Evolutionary conservation across 2,329 filamentous ascomycete species (phyloP).

Genomic region (Pleurostoma richardsiae): DNA sequence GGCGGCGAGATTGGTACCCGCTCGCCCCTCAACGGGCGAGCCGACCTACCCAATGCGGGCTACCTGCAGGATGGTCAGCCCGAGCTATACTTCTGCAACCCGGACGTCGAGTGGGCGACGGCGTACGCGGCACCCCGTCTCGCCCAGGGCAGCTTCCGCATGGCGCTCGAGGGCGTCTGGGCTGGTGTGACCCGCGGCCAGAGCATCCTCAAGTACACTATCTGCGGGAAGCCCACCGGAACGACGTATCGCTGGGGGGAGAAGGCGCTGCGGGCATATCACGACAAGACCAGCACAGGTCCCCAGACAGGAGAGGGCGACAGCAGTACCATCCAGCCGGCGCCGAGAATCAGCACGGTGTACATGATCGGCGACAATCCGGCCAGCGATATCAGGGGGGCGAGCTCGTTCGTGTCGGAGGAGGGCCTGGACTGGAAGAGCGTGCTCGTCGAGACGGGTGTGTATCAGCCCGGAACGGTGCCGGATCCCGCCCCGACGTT

Average conservation of each 20-base stretch:
- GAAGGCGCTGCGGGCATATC: slow-evolving; percentile 36
- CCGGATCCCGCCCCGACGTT: slow-evolving; percentile 51
- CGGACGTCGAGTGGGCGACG: slow-evolving; percentile 66
- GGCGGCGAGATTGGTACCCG: slow-evolving; percentile 59
- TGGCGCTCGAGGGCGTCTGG: slow-evolving; percentile 62
- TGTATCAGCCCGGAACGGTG: slow-evolving; percentile 38
- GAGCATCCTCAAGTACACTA: slow-evolving; percentile 42
- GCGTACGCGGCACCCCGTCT: slow-evolving; percentile 61
- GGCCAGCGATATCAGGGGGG: slow-evolving; percentile 65
- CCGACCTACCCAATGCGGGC: slow-evolving; percentile 19
- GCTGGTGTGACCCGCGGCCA: slow-evolving; percentile 33
- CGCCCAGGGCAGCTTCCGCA: slow-evolving; percentile 65
- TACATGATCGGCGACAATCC: slow-evolving; percentile 72
- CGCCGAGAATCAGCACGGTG: slow-evolving; percentile 38
- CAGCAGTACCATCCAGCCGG: too few relatives aligned
- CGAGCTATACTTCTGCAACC: slow-evolving; percentile 63
- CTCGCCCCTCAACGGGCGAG: slow-evolving; percentile 51
- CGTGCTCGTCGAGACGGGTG: slow-evolving; percentile 64
- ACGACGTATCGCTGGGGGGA: slow-evolving; percentile 65
- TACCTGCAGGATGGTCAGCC: slow-evolving; percentile 57
- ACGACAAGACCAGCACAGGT: slow-evolving; percentile 7
- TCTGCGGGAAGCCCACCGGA: slow-evolving; percentile 63
- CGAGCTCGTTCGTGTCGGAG: slow-evolving; percentile 33
- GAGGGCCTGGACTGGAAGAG: slow-evolving; percentile 50
- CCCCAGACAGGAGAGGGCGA: background rate